These are phyloP conservation scores for Pinus albicaulis DNA, from an alignment of 75 land plant genomes.

Conservation along the genomic window DNA sequence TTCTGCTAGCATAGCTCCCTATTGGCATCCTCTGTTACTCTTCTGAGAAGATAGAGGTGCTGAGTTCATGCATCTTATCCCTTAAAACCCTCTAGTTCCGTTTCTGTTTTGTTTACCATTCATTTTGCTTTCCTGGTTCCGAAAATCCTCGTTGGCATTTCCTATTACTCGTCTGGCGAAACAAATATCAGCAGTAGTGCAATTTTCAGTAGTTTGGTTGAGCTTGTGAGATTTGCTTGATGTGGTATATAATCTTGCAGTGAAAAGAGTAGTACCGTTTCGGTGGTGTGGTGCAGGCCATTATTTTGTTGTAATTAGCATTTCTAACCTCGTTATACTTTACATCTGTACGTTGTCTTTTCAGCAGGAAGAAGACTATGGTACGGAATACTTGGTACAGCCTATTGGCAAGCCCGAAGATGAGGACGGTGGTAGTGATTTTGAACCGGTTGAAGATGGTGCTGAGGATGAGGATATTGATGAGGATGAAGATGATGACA, in stretches of 20 bases:
- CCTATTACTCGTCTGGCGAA: not conserved
- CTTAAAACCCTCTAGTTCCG: too few species aligned
- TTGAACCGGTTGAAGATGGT: constrained; percentile 36
- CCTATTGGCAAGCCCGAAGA: constrained; percentile 33
- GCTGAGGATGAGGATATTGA: constrained; percentile 36
- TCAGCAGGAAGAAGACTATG: constrained; percentile 25
- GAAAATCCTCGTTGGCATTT: not conserved
- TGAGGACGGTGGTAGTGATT: constrained; percentile 47
- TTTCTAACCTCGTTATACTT: not conserved
- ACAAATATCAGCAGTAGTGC: not conserved
- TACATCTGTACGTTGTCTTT: not conserved
- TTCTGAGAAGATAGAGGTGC: too few species aligned
- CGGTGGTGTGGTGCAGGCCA: too few species aligned
- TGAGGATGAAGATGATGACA: constrained; percentile 40
- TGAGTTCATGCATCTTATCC: too few species aligned
- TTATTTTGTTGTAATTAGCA: too few species aligned
- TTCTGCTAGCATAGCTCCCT: too few species aligned
- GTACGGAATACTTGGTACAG: constrained; percentile 34
- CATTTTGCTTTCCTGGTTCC: too few species aligned
- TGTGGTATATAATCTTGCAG: too few species aligned
- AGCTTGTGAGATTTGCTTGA: not conserved
- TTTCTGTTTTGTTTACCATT: too few species aligned
- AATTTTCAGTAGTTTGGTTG: not conserved
- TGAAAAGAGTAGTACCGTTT: too few species aligned
- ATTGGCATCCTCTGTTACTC: too few species aligned